Percentiles rank a stretch among this genome's conserved stretches.
phyloP scores from a whole-genome alignment of 2,329 filamentous ascomycete species.

The Pseudocercospora fijiensis region DNA sequence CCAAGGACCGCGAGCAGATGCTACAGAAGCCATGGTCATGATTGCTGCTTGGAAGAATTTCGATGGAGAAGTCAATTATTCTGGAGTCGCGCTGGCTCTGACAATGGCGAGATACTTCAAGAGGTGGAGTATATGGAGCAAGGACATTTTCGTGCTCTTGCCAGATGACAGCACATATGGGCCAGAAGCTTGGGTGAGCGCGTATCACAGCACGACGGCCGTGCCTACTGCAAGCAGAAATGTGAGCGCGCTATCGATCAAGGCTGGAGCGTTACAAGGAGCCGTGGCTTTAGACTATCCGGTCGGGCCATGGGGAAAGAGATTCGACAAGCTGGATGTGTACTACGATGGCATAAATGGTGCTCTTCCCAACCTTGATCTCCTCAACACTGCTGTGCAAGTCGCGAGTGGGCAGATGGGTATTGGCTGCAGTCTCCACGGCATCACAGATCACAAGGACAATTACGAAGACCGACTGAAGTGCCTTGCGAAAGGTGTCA shows the following conservation, averaged over 20 bases:
- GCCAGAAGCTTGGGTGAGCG: conserved; percentile 94
- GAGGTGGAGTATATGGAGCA: conserved; percentile 97
- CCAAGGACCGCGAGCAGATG: conserved; percentile 89
- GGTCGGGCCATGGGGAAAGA: conserved; percentile 63
- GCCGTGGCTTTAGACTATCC: conserved; percentile 93
- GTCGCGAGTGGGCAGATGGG: conserved; percentile 92
- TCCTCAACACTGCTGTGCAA: conserved; percentile 88
- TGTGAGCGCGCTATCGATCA: conserved; percentile 77
- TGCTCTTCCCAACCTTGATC: conserved; percentile 89
- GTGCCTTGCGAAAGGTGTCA: conserved; percentile 89
- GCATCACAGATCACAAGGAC: conserved; percentile 76
- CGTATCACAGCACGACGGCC: conserved; percentile 88
- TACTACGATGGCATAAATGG: conserved; percentile 96
- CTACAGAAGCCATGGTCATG: conserved; percentile 93
- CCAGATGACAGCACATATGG: conserved; percentile 86
- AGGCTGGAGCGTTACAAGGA: conserved; percentile 89
- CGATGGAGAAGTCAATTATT: conserved; percentile 74
- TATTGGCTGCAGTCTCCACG: conserved; percentile 77
- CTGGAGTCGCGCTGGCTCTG: conserved; percentile 81
- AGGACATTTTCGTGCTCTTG: conserved; percentile 92
- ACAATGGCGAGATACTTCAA: conserved; percentile 94
- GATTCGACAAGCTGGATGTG: conserved; percentile 85
- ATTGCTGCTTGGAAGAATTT: conserved; percentile 86
- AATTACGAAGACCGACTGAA: conserved; percentile 76
- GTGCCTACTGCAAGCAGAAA: conserved; percentile 49